phyloP scores from a whole-genome alignment of 257 asterid genomes.

The Craterostigma plantagineum region DNA sequence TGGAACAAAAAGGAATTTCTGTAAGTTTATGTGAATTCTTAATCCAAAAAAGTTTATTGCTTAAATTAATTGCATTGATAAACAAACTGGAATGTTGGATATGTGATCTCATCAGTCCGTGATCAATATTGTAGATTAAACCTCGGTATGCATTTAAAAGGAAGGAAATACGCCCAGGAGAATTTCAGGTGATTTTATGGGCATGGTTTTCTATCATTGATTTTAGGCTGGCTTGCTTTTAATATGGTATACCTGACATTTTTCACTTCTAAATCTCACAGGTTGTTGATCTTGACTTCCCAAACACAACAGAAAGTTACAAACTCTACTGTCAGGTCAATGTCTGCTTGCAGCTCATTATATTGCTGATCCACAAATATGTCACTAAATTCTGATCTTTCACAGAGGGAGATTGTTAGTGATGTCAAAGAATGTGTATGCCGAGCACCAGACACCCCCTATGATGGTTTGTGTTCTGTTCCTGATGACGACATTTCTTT shows the following conservation, averaged over 20 bases:
- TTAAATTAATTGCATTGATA: too few relatives aligned
- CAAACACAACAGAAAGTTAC: slow-evolving; percentile 85
- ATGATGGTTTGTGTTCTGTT: slow-evolving; percentile 82
- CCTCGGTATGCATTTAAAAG: slow-evolving; percentile 90
- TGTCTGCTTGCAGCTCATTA: slow-evolving; percentile 13
- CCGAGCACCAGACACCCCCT: slow-evolving; percentile 94
- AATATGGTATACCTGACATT: slow-evolving; percentile 6
- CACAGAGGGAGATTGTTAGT: slow-evolving; percentile 78
- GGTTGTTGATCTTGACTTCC: slow-evolving; percentile 65
- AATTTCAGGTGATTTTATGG: slow-evolving; percentile 51
- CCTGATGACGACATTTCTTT: neutral
- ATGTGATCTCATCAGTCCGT: slow-evolving; percentile 1
- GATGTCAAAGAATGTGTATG: slow-evolving; percentile 94
- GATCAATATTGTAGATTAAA: slow-evolving; percentile 40
- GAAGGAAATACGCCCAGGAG: slow-evolving; percentile 84
- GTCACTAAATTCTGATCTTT: slow-evolving; percentile 17
- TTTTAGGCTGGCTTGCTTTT: neutral
- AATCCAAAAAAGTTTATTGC: too few relatives aligned
- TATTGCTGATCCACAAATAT: slow-evolving; percentile 5
- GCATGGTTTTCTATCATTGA: too few relatives aligned
- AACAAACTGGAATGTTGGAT: too few relatives aligned
- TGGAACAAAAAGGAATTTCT: slow-evolving; percentile 68
- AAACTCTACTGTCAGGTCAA: slow-evolving; percentile 75
- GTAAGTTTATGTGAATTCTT: slow-evolving; percentile 24
- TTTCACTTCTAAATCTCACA: slow-evolving; percentile 15